phyloP scores from a whole-genome alignment of 805 yeast species.

The Candida silvicultrix region DNA sequence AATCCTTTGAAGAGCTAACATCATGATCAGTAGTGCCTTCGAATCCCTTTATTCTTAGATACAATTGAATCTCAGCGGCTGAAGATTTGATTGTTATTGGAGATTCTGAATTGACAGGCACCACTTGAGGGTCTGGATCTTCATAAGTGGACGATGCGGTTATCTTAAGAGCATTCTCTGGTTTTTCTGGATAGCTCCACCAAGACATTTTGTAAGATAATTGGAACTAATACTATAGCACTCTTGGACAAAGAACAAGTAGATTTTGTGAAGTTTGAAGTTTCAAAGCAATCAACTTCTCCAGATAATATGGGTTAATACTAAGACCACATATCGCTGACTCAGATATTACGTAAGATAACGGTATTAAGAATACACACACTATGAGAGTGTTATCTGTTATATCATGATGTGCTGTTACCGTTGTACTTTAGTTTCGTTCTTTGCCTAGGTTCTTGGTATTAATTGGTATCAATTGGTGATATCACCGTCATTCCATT shows the following conservation, averaged over 20 bases:
- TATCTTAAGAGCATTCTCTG: conserved; percentile 2
- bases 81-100: conserved; percentile 32
- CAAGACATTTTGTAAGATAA: too few species aligned
- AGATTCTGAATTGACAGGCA: conserved; percentile 38
- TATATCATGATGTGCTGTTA: too few species aligned
- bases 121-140: conserved; percentile 17
- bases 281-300: neutral
- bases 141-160: conserved; percentile 8
- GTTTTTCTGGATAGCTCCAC: neutral
- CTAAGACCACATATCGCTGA: neutral
- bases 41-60: conserved; percentile 40
- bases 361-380: too few species aligned
- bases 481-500: too few species aligned
- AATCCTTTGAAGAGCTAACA: conserved; percentile 19
- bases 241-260: neutral
- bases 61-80: conserved; percentile 31
- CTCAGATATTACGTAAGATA: neutral
- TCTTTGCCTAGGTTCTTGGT: too few species aligned
- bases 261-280: too few species aligned
- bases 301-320: neutral
- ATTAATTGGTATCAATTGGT: too few species aligned
- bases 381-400: too few species aligned
- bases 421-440: too few species aligned
- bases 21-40: conserved; percentile 35
- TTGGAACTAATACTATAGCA: too few species aligned